Evolutionary conservation across 2,329 filamentous ascomycete species (phyloP), one percentile per base, ranked within the genome.

Genomic region (Penicillium sp.): DNA sequence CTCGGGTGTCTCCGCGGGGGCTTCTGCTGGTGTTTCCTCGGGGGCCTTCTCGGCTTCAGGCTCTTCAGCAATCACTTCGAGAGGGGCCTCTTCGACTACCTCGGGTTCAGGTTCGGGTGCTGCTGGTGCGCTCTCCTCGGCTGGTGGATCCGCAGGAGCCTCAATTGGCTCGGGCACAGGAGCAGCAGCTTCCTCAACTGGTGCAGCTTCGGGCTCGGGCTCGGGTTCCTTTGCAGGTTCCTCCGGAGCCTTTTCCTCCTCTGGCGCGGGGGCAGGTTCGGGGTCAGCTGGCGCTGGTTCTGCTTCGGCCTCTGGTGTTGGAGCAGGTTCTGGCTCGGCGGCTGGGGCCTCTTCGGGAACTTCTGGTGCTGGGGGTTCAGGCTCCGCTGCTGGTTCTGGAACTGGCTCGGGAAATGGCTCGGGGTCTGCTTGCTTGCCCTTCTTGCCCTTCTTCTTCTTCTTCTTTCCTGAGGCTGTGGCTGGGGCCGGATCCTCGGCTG

Each of bases 391-490:
- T 9, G 38, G 38, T 8, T 40, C 38, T 16, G 38, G 38, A 5
- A 7, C 34, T n/a, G 13, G 34, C 5, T 38, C 31, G 8, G 36
- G 45, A 39, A 13, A 34, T 10, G 45, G 22, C 22, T 43, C 41
- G 10, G 41, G 22, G 13, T 43, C 41, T 11, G 38, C 29, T n/a
- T 31, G 18, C 27, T 44, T 44, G 24, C 14, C n/a, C 14, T 44
- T 44, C 27, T 44, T 31, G 13, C 7, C 14, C 42, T 44, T 44
- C 7, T 44, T 32, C 24, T 29, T 27, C 24, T 44, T 16, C 41
- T 44, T 32, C 24, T 31, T 32, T 21, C 29, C 31, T 34, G 58
- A 45, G 21, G 53, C 43, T 42, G 65, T 56, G 48, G 57, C 56
- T 39, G 52, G 38, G 24, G 51, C 32, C 29, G 59, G 51, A 21